Conservation (phyloP, 2,329 filamentous ascomycete species). For the Venturiaceae sp. region DNA sequence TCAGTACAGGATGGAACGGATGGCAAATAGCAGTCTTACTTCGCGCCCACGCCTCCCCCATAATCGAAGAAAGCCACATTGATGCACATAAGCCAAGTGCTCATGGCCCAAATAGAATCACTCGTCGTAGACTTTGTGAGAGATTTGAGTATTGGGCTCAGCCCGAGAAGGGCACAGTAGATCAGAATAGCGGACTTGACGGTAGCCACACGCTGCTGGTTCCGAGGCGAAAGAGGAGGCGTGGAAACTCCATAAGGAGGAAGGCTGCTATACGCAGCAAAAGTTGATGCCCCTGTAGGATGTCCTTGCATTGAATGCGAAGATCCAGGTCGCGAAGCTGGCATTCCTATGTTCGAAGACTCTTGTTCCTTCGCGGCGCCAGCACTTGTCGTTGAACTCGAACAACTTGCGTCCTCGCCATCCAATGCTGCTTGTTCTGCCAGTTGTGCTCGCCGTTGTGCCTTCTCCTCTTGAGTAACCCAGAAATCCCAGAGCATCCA, state of each 20-base stretch:
- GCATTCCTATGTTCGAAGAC: conserved; percentile 6
- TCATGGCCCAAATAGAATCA: conserved; percentile 97
- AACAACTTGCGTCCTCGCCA: conserved; percentile 13
- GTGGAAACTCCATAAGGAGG: conserved; percentile 24
- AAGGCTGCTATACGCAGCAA: conserved; percentile 26
- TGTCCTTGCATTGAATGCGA: conserved; percentile 10
- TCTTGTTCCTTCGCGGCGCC: conserved; percentile 5
- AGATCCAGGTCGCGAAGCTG: conserved; percentile 19
- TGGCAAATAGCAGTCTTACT: conserved; percentile 24
- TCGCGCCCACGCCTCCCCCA: conserved; percentile 54
- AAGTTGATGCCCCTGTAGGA: conserved; percentile 28
- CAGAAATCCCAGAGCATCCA: conserved; percentile 91
- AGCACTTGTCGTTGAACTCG: conserved; percentile 7
- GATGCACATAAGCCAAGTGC: conserved; percentile 82
- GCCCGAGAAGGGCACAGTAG: conserved; percentile 81
- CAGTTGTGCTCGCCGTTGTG: conserved; percentile 18
- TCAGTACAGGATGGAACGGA: too few species aligned
- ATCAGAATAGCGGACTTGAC: conserved; percentile 89
- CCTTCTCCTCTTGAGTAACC: conserved; percentile 62
- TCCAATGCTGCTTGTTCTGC: conserved; percentile 18
- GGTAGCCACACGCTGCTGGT: conserved; percentile 61
- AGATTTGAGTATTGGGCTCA: conserved; percentile 92
- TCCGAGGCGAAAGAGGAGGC: conserved; percentile 40
- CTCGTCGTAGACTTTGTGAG: conserved; percentile 86
- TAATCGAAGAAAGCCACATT: conserved; percentile 99